These are phyloP conservation scores for Blastobotrys persicus DNA, from an alignment of 1,139 yeast genomes.

Conservation along the genomic window DNA sequence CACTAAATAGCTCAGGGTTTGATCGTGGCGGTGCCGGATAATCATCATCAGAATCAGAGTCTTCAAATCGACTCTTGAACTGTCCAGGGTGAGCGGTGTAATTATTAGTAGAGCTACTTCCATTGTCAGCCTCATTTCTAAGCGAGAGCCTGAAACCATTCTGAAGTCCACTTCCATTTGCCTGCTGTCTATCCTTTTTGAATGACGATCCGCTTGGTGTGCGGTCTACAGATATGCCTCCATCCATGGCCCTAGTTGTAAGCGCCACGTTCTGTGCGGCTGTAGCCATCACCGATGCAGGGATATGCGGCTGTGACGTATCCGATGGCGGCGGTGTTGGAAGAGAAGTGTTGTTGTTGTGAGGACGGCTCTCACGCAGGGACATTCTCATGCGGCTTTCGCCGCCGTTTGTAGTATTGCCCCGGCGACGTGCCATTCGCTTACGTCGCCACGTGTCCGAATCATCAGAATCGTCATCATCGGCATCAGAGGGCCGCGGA, in stretches of 20 bases:
- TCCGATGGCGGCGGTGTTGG: conserved; percentile 1
- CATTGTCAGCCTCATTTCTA: conserved; percentile 6
- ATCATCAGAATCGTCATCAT: conserved; percentile 6
- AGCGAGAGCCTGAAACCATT: neutral
- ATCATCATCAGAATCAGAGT: conserved; percentile 32
- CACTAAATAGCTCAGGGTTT: conserved; percentile 13
- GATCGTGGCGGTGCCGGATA: conserved; percentile 15
- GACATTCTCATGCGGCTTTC: neutral
- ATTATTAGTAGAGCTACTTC: neutral
- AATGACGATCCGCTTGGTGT: neutral
- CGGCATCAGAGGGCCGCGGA: conserved; percentile 3
- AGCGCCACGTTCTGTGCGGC: conserved; percentile 4
- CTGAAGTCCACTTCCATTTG: neutral
- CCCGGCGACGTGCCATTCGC: neutral
- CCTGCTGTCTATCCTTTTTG: conserved; percentile 1
- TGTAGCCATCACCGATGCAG: neutral
- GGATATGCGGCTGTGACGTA: too few relatives aligned
- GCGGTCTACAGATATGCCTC: neutral
- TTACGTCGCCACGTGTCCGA: conserved; percentile 5
- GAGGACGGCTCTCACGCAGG: neutral
- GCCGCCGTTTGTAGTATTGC: too few relatives aligned
- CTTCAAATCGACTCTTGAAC: conserved; percentile 38
- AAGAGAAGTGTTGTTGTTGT: neutral
- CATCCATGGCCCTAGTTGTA: neutral
- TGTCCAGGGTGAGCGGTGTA: neutral